A percentile compares a stretch with the other conserved stretches of the same genome.
These are phyloP conservation scores for Lachancea lanzarotensis DNA, from an alignment of 805 yeast species.

Conservation along the genomic window DNA sequence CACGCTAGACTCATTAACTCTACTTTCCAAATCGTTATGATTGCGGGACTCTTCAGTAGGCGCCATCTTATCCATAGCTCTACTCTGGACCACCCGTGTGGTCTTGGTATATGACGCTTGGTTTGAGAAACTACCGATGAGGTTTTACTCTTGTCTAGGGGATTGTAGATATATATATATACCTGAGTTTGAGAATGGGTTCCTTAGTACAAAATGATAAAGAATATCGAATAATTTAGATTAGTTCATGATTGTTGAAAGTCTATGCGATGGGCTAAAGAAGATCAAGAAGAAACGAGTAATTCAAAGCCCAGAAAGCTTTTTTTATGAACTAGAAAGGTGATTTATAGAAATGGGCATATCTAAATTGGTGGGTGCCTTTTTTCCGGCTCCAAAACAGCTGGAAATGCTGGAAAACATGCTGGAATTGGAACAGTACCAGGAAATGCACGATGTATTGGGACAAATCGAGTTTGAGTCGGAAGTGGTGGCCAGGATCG, in stretches of 20 bases:
- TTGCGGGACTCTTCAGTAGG: conserved; percentile 4
- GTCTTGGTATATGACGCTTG: not conserved
- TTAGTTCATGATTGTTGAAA: not conserved
- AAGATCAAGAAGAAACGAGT: not conserved
- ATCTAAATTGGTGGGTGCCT: conserved; percentile 2
- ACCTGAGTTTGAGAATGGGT: not conserved
- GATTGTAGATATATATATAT: not conserved
- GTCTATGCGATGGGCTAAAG: not conserved
- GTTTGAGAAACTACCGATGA: not conserved
- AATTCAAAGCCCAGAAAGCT: not conserved
- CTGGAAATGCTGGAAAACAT: conserved; percentile 3
- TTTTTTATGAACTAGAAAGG: not conserved
- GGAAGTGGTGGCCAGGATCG: not conserved
- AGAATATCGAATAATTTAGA: not conserved
- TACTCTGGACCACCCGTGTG: not conserved
- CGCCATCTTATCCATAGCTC: not conserved
- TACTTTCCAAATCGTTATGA: not conserved
- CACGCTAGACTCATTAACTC: conserved; percentile 2
- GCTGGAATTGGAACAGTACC: conserved; percentile 2
- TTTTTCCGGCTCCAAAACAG: conserved; percentile 6
- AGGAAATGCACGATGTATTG: conserved; percentile 3
- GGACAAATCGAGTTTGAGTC: conserved; percentile 1
- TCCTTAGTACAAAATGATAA: not conserved
- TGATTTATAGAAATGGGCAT: not conserved
- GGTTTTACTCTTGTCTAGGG: not conserved